phyloP scores from a whole-genome alignment of 371 early-diverging fungal species.

The Rhizopus arrhizus region DNA sequence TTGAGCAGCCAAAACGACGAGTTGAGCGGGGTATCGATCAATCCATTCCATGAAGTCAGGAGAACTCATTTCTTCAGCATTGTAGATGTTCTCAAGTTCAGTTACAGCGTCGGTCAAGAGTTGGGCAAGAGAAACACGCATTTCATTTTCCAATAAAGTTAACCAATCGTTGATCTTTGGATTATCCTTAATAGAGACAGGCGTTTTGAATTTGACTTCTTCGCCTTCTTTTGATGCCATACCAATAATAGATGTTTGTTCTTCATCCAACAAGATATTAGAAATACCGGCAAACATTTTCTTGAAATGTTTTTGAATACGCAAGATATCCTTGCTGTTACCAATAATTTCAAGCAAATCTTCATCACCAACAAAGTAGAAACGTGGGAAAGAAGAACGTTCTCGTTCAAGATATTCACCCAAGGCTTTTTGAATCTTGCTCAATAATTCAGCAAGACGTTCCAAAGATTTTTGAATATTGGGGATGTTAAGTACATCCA shows the following conservation, averaged over 20 bases:
- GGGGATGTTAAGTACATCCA: constrained; percentile 91
- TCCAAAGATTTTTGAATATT: constrained; percentile 95
- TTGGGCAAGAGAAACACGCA: constrained; percentile 83
- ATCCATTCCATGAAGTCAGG: constrained; percentile 83
- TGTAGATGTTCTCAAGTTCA: constrained; percentile 68
- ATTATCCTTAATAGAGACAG: constrained; percentile 79
- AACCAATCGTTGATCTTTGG: constrained; percentile 98
- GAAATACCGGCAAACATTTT: constrained; percentile 99
- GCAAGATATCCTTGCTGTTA: constrained; percentile 92
- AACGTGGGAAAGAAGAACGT: constrained; percentile 95
- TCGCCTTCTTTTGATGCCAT: constrained; percentile 95
- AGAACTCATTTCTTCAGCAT: constrained; percentile 62
- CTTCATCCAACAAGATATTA: constrained; percentile 81
- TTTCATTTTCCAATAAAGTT: constrained; percentile 90
- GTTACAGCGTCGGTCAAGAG: constrained; percentile 73
- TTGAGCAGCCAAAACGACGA: constrained; percentile 91
- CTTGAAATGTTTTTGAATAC: constrained; percentile 97
- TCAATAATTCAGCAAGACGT: constrained; percentile 87
- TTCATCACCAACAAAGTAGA: constrained; percentile 99
- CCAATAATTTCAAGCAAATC: constrained; percentile 98
- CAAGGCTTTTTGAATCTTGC: constrained; percentile 96
- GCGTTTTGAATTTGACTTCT: constrained; percentile 76
- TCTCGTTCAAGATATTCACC: constrained; percentile 98
- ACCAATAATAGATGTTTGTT: constrained; percentile 72
- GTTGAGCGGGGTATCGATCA: constrained; percentile 88